Evolutionary conservation across 371 early-diverging fungal species (phyloP).

Genomic region (Mucor racemosus): DNA sequence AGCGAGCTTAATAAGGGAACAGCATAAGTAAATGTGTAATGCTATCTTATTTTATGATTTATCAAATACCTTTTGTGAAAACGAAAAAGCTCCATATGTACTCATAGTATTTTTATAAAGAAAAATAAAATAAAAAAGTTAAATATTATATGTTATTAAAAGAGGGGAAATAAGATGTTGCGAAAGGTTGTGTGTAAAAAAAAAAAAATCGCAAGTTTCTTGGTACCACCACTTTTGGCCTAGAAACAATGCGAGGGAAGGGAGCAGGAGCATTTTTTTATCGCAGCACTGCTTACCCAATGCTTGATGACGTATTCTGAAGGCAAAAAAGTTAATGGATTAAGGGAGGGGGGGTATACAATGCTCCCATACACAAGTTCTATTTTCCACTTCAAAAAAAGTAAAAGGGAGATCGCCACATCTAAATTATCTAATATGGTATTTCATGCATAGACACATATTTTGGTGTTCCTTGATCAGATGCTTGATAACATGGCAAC

Average conservation of each 20-base stretch:
- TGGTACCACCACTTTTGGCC: background rate
- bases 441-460: background rate
- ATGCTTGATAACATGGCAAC: background rate
- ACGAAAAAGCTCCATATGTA: constrained; percentile 24
- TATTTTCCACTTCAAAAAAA: background rate
- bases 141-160: background rate
- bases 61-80: constrained; percentile 29
- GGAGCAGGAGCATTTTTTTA: background rate
- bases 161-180: background rate
- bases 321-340: background rate
- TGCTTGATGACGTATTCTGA: constrained; percentile 4
- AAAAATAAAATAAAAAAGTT: no score
- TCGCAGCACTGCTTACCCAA: background rate
- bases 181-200: background rate
- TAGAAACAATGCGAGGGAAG: constrained; percentile 2
- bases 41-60: background rate
- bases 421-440: background rate
- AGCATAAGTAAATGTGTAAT: background rate
- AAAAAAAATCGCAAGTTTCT: background rate
- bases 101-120: constrained; percentile 22
- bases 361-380: background rate
- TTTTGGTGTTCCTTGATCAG: background rate
- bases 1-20: constrained; percentile 18
- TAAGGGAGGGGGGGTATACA: background rate
- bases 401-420: background rate